A percentile compares a stretch with the other conserved stretches of the same genome.
These are phyloP conservation scores for Penicillium cosmopolitanum DNA, from an alignment of 495 filamentous ascomycete species.

Conservation along the genomic window DNA sequence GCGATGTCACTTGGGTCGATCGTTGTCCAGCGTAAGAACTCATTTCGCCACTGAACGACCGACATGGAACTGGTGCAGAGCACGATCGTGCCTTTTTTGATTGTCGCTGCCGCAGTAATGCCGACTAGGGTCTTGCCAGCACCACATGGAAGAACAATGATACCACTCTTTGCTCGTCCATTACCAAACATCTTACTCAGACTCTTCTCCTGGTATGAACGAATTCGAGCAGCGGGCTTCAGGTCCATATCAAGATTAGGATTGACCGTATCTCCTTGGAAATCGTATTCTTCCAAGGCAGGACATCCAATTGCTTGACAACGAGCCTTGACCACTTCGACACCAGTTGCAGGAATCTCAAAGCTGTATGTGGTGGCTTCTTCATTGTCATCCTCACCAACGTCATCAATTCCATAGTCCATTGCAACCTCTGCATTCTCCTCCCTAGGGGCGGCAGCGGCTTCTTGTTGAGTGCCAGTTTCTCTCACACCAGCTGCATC, in stretches of 20 bases:
- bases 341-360: constrained; percentile 75
- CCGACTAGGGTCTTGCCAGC: constrained; percentile 97
- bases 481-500: constrained; percentile 87
- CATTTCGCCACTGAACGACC: constrained; percentile 93
- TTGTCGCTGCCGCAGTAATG: constrained; percentile 95
- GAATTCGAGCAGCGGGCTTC: constrained; percentile 51
- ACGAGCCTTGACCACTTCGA: constrained; percentile 86
- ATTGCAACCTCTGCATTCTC: constrained; percentile 57
- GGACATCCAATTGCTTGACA: constrained; percentile 86
- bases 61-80: constrained; percentile 98
- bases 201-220: constrained; percentile 88
- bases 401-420: constrained; percentile 67
- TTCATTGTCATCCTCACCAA: constrained; percentile 83
- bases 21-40: constrained; percentile 98
- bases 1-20: constrained; percentile 92
- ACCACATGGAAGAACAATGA: constrained; percentile 96
- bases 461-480: constrained; percentile 47
- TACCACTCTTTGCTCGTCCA: constrained; percentile 92
- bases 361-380: constrained; percentile 93
- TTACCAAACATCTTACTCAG: constrained; percentile 99
- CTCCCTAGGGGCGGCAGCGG: constrained; percentile 35
- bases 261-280: constrained; percentile 89
- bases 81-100: constrained; percentile 94
- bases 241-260: constrained; percentile 91
- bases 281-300: constrained; percentile 96